A percentile compares a stretch with the other conserved stretches of the same genome.
Conservation (phyloP, 768 basidiomycete species). For the Russula compacta region DNA sequence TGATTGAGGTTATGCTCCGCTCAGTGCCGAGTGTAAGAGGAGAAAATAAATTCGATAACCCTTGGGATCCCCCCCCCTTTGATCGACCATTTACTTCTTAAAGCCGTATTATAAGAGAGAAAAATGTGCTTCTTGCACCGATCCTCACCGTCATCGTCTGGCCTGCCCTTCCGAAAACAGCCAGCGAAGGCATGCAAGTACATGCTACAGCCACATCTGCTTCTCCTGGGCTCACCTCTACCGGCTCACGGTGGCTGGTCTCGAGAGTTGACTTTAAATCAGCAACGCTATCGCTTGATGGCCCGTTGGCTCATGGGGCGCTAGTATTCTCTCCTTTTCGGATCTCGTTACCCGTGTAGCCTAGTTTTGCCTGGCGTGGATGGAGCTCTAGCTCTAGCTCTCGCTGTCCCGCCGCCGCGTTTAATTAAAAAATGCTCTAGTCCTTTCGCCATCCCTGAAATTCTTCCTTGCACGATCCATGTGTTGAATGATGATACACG, state of each 20-base stretch:
- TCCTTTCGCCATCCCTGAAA: background rate
- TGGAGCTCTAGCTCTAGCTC: background rate
- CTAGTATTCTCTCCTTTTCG: too few relatives aligned
- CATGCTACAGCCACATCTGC: background rate
- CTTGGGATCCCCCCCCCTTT: background rate
- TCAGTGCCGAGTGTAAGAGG: too few relatives aligned
- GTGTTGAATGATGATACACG: background rate
- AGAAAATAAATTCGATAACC: background rate
- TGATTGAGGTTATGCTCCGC: background rate
- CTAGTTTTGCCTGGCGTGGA: background rate
- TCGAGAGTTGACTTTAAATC: too few relatives aligned
- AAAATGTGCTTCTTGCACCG: background rate
- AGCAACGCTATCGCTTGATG: too few relatives aligned
- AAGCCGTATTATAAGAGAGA: conserved; percentile 2
- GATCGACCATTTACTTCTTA: conserved; percentile 8
- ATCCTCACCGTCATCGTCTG: conserved; percentile 3
- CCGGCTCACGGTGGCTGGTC: too few relatives aligned
- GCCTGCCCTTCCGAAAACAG: background rate
- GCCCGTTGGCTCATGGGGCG: too few relatives aligned
- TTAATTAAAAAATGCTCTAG: background rate
- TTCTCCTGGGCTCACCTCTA: background rate
- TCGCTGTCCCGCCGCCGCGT: background rate
- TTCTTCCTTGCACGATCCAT: background rate
- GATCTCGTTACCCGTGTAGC: too few relatives aligned
- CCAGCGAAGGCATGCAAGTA: background rate